Conservation (phyloP, 768 basidiomycete species). For the Collybia sordida region DNA sequence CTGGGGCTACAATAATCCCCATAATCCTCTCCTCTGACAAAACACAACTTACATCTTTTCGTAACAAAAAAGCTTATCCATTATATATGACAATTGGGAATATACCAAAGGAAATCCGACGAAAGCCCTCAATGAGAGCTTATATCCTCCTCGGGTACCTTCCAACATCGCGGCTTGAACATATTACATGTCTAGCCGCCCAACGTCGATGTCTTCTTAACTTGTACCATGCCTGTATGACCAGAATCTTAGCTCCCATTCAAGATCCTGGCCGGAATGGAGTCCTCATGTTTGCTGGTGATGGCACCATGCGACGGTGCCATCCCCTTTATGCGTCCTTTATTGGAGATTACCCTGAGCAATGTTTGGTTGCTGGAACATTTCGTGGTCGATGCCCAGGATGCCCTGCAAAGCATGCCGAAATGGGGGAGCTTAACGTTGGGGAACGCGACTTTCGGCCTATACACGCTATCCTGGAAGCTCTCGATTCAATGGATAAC, state of each 20-base stretch:
- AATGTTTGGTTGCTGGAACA: not conserved
- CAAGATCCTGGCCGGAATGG: conserved; percentile 13
- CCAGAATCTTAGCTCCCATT: conserved; percentile 25
- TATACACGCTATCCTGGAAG: no score
- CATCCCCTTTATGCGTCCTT: not conserved
- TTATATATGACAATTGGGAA: conserved; percentile 49
- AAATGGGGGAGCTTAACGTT: conserved; percentile 22
- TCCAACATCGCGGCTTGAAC: conserved; percentile 31
- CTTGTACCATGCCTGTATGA: conserved; percentile 37
- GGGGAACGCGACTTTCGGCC: no score
- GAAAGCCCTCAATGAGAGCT: conserved; percentile 33
- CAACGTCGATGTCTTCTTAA: conserved; percentile 24
- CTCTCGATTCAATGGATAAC: conserved; percentile 38
- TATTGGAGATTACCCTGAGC: not conserved
- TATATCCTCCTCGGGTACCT: conserved; percentile 41
- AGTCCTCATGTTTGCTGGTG: not conserved
- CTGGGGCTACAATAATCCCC: no score
- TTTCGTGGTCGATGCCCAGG: not conserved
- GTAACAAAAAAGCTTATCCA: conserved; percentile 43
- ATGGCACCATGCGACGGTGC: not conserved
- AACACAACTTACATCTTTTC: conserved; percentile 34
- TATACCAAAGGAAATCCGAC: no score
- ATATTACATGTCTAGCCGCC: conserved; percentile 25
- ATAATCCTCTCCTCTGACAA: conserved; percentile 32
- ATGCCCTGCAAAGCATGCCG: not conserved